phyloP scores from a whole-genome alignment of 768 basidiomycete genomes.

The Serendipita sp. region DNA sequence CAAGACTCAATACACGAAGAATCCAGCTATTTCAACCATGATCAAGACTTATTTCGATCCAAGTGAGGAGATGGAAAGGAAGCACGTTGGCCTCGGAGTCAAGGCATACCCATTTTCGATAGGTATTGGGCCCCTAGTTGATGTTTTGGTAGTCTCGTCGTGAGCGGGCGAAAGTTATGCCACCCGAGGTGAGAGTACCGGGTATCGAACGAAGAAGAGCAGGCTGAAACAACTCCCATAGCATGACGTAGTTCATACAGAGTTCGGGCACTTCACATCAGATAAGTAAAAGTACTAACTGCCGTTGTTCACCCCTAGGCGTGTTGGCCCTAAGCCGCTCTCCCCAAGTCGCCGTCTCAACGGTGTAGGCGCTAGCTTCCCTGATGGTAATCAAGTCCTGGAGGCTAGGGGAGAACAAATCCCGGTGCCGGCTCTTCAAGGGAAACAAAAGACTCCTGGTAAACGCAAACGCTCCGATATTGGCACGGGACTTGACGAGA shows the following conservation, averaged over 20 bases:
- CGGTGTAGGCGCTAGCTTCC: neutral
- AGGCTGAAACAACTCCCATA: neutral
- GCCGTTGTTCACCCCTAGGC: no score
- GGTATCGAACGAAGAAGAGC: no score
- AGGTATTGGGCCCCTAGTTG: neutral
- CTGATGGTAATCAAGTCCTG: neutral
- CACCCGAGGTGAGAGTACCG: no score
- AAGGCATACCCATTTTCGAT: slow-evolving; percentile 30
- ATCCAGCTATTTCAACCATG: slow-evolving; percentile 31
- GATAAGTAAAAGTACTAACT: neutral
- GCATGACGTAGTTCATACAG: neutral
- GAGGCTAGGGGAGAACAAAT: no score
- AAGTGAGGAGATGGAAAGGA: slow-evolving; percentile 39
- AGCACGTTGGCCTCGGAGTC: slow-evolving; percentile 39
- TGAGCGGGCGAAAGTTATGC: neutral
- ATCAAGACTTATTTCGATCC: slow-evolving; percentile 42
- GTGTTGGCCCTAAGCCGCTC: neutral
- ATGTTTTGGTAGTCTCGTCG: neutral
- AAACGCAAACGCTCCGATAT: neutral
- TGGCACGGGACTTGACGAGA: neutral
- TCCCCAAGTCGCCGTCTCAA: neutral
- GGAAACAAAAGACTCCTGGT: neutral
- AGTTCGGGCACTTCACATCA: neutral
- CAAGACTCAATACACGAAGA: slow-evolving; percentile 29
- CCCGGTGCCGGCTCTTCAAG: no score